Conservation (phyloP, 306 rosid species). For the Quercus engelmannii region DNA sequence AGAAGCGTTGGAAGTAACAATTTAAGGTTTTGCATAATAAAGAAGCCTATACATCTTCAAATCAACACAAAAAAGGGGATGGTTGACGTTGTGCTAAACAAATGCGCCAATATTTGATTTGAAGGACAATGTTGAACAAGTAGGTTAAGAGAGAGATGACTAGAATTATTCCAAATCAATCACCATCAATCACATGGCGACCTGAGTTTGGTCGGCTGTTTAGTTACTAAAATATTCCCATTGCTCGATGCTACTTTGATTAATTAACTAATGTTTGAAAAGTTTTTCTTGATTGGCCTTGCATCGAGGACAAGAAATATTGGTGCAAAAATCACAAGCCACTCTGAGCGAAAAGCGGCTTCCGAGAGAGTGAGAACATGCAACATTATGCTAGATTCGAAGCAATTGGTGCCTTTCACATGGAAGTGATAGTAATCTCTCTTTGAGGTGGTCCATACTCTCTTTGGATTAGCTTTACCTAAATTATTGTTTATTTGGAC, state of each 20-base stretch:
- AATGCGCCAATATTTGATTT: constrained; percentile 14
- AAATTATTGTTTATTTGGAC: constrained; percentile 29
- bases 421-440: constrained; percentile 32
- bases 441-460: constrained; percentile 55
- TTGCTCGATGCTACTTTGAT: constrained; percentile 40
- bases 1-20: constrained; percentile 7
- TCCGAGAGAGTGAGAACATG: constrained; percentile 67
- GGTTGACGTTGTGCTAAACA: constrained; percentile 49
- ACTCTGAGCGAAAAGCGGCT: constrained; percentile 67
- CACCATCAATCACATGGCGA: constrained; percentile 70
- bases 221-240: constrained; percentile 41
- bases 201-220: constrained; percentile 69
- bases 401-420: constrained; percentile 77
- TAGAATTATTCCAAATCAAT: constrained; percentile 70
- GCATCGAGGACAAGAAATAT: constrained; percentile 56
- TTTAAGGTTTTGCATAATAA: constrained; percentile 14
- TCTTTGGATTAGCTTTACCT: constrained; percentile 50
- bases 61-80: constrained; percentile 20
- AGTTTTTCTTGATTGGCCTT: constrained; percentile 43
- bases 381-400: constrained; percentile 66
- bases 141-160: constrained; percentile 44
- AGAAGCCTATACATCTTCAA: constrained; percentile 9
- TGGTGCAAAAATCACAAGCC: constrained; percentile 68
- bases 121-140: constrained; percentile 20
- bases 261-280: constrained; percentile 33